A percentile compares a stretch with the other conserved stretches of the same genome.
Conservation (phyloP, 352 stramenopile species). For the Paralagenidium karlingii region DNA sequence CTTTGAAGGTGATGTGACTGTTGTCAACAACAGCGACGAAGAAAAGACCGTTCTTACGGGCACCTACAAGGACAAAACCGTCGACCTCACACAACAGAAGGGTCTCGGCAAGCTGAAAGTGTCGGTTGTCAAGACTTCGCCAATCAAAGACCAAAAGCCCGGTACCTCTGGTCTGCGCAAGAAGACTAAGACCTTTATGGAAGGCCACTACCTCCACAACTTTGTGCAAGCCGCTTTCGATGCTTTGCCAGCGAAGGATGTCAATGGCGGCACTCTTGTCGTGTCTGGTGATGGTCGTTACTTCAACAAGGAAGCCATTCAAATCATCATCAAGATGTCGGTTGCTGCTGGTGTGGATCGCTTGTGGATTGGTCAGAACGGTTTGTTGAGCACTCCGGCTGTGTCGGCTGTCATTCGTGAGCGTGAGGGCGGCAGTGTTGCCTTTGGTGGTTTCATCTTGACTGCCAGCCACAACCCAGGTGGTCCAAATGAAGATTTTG, state of each 20-base stretch:
- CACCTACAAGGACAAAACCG: slow-evolving; percentile 89
- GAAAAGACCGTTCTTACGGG: slow-evolving; percentile 91
- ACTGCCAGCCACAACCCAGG: slow-evolving; percentile 98
- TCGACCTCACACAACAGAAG: slow-evolving; percentile 91
- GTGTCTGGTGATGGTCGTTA: slow-evolving; percentile 92
- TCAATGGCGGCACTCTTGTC: slow-evolving; percentile 92
- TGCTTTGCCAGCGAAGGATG: slow-evolving; percentile 88
- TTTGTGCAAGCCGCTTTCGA: slow-evolving; percentile 96
- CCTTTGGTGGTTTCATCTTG: slow-evolving; percentile 94
- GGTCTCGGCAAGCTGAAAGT: slow-evolving; percentile 87
- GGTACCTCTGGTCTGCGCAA: slow-evolving; percentile 97
- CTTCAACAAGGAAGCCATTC: slow-evolving; percentile 91
- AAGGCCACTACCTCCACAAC: slow-evolving; percentile 97
- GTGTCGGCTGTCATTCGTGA: slow-evolving; percentile 95
- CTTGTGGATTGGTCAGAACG: slow-evolving; percentile 92
- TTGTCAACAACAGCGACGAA: slow-evolving; percentile 94
- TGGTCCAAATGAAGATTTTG: slow-evolving; percentile 97
- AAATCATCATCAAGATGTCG: slow-evolving; percentile 95
- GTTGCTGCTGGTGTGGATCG: slow-evolving; percentile 93
- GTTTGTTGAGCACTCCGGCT: slow-evolving; percentile 95
- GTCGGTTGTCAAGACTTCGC: slow-evolving; percentile 70
- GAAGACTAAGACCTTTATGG: slow-evolving; percentile 98
- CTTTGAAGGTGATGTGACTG: slow-evolving; percentile 87
- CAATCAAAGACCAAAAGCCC: slow-evolving; percentile 93
- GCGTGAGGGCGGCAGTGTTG: slow-evolving; percentile 86